Evolutionary conservation across 768 basidiomycete species (phyloP).

Genomic region (Hortiboletus campestris): DNA sequence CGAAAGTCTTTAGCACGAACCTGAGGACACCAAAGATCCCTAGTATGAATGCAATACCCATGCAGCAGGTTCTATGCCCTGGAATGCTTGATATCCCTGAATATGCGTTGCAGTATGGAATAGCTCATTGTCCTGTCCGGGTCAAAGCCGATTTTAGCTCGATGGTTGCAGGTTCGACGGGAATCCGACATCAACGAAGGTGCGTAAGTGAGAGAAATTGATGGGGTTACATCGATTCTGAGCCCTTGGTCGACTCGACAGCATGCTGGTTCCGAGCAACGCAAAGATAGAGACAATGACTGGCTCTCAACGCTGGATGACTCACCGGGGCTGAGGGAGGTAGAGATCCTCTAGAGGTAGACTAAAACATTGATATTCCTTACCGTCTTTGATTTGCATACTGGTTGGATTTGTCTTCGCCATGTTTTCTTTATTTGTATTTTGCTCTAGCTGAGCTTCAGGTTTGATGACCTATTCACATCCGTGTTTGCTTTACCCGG

Average conservation of each 20-base stretch:
- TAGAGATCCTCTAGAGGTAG: neutral
- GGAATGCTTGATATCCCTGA: neutral
- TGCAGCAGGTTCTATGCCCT: constrained; percentile 5
- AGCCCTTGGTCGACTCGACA: neutral
- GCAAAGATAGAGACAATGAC: neutral
- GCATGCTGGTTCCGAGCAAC: neutral
- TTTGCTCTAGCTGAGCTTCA: neutral
- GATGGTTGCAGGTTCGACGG: neutral
- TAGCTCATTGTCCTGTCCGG: neutral
- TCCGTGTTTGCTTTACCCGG: neutral
- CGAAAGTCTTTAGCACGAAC: constrained; percentile 1
- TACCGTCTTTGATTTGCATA: neutral
- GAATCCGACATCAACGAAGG: constrained; percentile 2
- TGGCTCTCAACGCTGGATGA: constrained; percentile 1
- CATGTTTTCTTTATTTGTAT: neutral
- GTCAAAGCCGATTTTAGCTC: neutral
- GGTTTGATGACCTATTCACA: neutral
- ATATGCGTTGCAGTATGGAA: neutral
- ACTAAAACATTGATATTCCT: neutral
- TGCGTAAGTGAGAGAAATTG: constrained; percentile 10
- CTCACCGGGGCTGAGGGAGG: constrained; percentile 10
- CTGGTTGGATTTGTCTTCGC: neutral
- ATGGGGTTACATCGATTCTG: neutral
- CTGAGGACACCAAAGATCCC: neutral
- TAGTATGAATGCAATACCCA: neutral